Percentiles rank a stretch among this genome's conserved stretches.
phyloP scores from a whole-genome alignment of 2,329 filamentous ascomycete species.

The Colletotrichum siamense region DNA sequence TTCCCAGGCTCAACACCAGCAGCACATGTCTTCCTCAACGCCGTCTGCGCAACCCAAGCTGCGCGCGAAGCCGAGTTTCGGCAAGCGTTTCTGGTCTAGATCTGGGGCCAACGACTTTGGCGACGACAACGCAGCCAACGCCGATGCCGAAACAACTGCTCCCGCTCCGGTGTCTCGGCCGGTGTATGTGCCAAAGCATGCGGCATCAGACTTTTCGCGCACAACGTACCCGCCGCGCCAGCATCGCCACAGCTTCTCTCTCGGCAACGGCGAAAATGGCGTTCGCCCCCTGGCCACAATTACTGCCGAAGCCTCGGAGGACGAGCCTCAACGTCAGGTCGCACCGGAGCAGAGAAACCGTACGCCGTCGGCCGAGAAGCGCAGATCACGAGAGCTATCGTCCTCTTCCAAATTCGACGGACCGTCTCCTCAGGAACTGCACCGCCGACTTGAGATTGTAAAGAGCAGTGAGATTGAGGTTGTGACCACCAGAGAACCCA shows the following conservation, averaged over 20 bases:
- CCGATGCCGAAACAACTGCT: background rate
- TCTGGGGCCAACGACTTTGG: constrained; percentile 19
- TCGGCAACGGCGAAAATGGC: background rate
- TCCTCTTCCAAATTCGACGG: constrained; percentile 3
- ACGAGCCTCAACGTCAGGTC: background rate
- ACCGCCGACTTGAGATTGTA: constrained; percentile 15
- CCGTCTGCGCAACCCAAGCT: background rate
- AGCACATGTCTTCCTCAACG: background rate
- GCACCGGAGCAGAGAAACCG: background rate
- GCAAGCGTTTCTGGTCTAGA: constrained; percentile 22
- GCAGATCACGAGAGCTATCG: background rate
- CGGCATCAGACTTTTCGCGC: constrained; percentile 34
- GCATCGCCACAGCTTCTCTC: constrained; percentile 1
- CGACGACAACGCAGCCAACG: background rate
- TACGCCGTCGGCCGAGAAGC: background rate
- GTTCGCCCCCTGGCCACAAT: background rate
- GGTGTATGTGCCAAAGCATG: constrained; percentile 32
- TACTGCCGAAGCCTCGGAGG: background rate
- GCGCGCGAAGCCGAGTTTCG: constrained; percentile 15
- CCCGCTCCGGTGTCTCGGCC: background rate
- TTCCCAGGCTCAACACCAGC: background rate
- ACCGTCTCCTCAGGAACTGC: constrained; percentile 9
- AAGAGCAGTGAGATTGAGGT: constrained; percentile 19
- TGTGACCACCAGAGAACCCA: background rate
- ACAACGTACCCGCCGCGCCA: constrained; percentile 22